Base-by-base conservation (phyloP, 495 filamentous ascomycete species). In the Talaromyces trachyspermus region DNA sequence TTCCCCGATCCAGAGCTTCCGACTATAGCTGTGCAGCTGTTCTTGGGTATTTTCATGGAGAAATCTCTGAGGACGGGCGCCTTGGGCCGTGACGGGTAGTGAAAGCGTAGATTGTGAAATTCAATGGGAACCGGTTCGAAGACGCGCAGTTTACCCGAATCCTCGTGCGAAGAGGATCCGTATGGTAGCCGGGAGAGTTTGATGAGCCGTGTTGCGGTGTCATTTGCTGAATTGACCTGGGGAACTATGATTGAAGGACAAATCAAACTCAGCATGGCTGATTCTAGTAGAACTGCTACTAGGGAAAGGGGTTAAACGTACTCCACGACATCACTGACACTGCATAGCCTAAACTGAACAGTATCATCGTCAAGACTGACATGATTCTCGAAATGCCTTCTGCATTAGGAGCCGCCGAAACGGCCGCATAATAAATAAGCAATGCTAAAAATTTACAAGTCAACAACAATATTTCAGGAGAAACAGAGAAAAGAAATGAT, bases 1-100 rank as follows among this genome's bases (percentile, higher is more conserved):
- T 98, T 98, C 0, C 92, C 91, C 19, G 79, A 85, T 0, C 94
- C 94, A 0, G 89, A 95, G 3, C 76, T 61, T 10, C 89, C 89
- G 12, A 92, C 88, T 25, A 95, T 77, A 4, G 87, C 88, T 3
- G 79, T 85, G 49, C 75, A 83, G 0, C 72, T 79, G 15, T 79
- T 78, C 0, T 69, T 52, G 5, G 69, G 49, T 48, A 95, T 75
- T 1, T 53, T 63, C n/a, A 94, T 57, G 29, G 68, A 79, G 37
- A 94, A 57, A 36, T 76, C 61, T 10, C 66, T 66, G 4, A 95
- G 66, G 6, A 85, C 76, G 0, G 41, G 50, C 1, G 74, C 63
- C 2, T 67, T 60, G 0, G 75, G 74, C 0, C 78, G 68, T 2
- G 70, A 69, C 0, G 86, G 84, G 59, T 95, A 95, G 3, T 76